Base-by-base conservation (phyloP, 2,329 filamentous ascomycete genomes). In the Cadophora gregata region DNA sequence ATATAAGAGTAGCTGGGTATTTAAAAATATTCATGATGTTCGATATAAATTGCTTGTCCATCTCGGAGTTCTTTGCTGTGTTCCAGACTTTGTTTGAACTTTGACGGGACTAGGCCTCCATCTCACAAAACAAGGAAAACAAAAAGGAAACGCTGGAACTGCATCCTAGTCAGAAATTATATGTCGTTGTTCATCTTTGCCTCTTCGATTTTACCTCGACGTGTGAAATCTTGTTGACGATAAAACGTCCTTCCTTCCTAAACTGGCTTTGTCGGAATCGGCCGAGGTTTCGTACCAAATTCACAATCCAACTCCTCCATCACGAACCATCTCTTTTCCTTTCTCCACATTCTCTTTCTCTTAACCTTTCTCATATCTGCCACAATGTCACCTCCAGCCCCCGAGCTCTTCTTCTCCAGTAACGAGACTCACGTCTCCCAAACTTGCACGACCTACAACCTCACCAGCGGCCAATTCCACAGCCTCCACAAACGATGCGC, bases 401-500 rank as follows among this genome's bases (percentile, higher is more conserved):
- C 67, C 27, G 45, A 61, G 42, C 56, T 69, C 33, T 64, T 73
- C 38, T 74, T 75, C 24, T 78, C 77, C 69, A 69, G 71, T 19
- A 74, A 72, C 48, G 61, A 70, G 24, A 5, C 67, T 7, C 58
- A 69, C 48, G 76, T 80, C 47, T 72, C 76, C 38, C 42, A 73
- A 16, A 77, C 78, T 47, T 82, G 81, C 76, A 59, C 69, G 16
- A 71, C 77, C 36, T 78, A 84, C 77, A 77, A 77, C 76, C 81
- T 97, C 51, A 88, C 86, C 10, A 77, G 80, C 19, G 77, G 81
- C 59, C 90, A 97, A 77, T 86, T 97, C 77, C 77, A 82, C 67
- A 81, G 83, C 50, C 86, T 97, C 58, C 72, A 83, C 86, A 67
- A 86, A 85, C 24, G 93, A 92, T 70, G 95, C 71, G 82, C 86